A percentile compares a stretch with the other conserved stretches of the same genome.
phyloP scores from a whole-genome alignment of 1,139 yeast genomes.

The Zygoascus meyerae region DNA sequence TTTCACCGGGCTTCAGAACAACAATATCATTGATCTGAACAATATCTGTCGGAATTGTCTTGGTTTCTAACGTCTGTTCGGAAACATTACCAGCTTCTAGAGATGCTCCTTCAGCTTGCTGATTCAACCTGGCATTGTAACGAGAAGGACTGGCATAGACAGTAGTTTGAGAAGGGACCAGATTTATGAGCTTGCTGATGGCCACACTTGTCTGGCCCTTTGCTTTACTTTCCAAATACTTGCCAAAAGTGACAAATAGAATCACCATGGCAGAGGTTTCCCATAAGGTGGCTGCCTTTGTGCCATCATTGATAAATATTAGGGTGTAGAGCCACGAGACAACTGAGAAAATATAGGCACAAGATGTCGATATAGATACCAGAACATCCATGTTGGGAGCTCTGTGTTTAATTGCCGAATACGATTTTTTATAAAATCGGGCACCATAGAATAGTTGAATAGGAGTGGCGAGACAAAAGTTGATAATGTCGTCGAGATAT shows the following conservation, averaged over 20 bases:
- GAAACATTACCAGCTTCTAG: slow-evolving; percentile 12
- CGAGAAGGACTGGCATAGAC: slow-evolving; percentile 37
- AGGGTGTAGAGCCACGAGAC: slow-evolving; percentile 47
- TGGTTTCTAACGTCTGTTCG: slow-evolving; percentile 23
- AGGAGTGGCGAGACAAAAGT: slow-evolving; percentile 55
- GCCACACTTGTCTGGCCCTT: slow-evolving; percentile 93
- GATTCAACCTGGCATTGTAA: slow-evolving; percentile 8
- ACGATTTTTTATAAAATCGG: slow-evolving; percentile 59
- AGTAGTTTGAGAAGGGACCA: slow-evolving; percentile 73
- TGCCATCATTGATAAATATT: slow-evolving; percentile 32
- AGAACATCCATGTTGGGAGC: slow-evolving; percentile 96
- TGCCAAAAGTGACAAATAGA: slow-evolving; percentile 79
- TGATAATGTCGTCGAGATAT: slow-evolving; percentile 48
- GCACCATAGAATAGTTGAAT: slow-evolving; percentile 64
- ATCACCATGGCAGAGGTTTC: slow-evolving; percentile 85
- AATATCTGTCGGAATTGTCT: slow-evolving; percentile 59
- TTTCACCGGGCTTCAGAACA: slow-evolving; percentile 76
- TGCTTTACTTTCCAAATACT: slow-evolving; percentile 85
- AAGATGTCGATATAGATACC: slow-evolving; percentile 74
- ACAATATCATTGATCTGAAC: slow-evolving; percentile 74
- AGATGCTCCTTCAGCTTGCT: background rate
- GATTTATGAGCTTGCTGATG: slow-evolving; percentile 66
- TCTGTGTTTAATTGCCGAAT: slow-evolving; percentile 58
- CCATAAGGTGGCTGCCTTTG: slow-evolving; percentile 67
- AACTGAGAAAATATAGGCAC: slow-evolving; percentile 71